These are phyloP conservation scores for Akanthomyces lecanii DNA, from an alignment of 2,329 filamentous ascomycete species.

Conservation along the genomic window DNA sequence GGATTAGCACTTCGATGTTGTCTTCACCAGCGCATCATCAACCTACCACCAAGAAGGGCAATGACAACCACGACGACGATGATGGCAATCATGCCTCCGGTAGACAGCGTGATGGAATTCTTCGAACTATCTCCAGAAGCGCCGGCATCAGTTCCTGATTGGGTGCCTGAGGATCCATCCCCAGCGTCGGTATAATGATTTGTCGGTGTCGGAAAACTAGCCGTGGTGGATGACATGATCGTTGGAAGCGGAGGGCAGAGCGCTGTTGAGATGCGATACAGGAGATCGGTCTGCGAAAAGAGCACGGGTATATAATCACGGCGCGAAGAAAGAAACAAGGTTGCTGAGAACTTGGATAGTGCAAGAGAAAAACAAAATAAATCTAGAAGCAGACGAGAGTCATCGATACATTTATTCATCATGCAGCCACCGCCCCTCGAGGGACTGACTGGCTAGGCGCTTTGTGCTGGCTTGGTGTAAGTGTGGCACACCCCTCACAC, in stretches of 20 bases:
- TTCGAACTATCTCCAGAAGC: constrained; percentile 60
- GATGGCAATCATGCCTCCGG: constrained; percentile 68
- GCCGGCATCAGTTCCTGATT: constrained; percentile 53
- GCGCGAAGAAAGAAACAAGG: neutral
- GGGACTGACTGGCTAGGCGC: neutral
- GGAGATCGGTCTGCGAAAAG: constrained; percentile 31
- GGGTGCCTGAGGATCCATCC: constrained; percentile 31
- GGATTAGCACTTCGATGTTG: neutral
- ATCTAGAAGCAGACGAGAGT: neutral
- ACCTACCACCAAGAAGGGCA: constrained; percentile 61
- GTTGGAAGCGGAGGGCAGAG: constrained; percentile 41
- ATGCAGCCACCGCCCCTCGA: neutral
- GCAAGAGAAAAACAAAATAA: neutral
- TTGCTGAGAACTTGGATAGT: neutral
- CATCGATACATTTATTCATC: constrained; percentile 2
- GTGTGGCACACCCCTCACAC: constrained; percentile 1
- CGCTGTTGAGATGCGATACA: constrained; percentile 33
- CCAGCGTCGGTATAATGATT: constrained; percentile 32
- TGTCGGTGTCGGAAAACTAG: constrained; percentile 18
- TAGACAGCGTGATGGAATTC: constrained; percentile 57
- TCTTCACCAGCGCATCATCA: constrained; percentile 18
- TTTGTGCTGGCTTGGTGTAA: neutral
- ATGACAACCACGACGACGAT: constrained; percentile 66
- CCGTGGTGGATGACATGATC: constrained; percentile 6
- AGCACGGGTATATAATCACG: constrained; percentile 5